These are phyloP conservation scores for Quercus phellos DNA, from an alignment of 331 rosid genomes.

Conservation along the genomic window DNA sequence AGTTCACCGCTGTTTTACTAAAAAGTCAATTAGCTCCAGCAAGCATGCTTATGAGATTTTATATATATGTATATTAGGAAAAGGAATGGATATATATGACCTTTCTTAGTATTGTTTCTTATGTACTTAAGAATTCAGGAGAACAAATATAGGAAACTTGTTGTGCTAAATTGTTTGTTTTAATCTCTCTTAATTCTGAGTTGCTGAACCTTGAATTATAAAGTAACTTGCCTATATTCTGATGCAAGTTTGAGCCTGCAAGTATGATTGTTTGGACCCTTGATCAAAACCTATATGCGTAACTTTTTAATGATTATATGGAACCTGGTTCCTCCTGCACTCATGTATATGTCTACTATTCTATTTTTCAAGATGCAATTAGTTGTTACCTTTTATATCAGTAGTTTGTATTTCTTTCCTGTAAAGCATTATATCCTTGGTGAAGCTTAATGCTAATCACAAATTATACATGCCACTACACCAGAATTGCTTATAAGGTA, in stretches of 20 bases:
- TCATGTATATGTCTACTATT: background rate
- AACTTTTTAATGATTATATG: background rate
- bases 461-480: background rate
- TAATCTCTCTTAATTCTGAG: background rate
- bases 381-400: background rate
- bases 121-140: no score
- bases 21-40: no score
- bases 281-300: background rate
- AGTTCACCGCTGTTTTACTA: no score
- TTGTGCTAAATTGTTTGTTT: no score
- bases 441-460: background rate
- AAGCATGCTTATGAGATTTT: no score
- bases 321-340: background rate
- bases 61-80: no score
- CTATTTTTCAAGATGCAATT: background rate
- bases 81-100: no score
- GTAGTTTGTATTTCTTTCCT: background rate
- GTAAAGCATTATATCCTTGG: background rate
- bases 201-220: background rate
- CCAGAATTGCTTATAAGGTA: background rate
- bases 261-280: background rate
- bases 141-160: no score
- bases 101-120: no score
- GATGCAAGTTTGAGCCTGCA: background rate
- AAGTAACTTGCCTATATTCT: background rate